Evolutionary conservation across 306 rosid species (phyloP), one percentile per base, ranked within the genome.

Genomic region (Acacia acuminata): DNA sequence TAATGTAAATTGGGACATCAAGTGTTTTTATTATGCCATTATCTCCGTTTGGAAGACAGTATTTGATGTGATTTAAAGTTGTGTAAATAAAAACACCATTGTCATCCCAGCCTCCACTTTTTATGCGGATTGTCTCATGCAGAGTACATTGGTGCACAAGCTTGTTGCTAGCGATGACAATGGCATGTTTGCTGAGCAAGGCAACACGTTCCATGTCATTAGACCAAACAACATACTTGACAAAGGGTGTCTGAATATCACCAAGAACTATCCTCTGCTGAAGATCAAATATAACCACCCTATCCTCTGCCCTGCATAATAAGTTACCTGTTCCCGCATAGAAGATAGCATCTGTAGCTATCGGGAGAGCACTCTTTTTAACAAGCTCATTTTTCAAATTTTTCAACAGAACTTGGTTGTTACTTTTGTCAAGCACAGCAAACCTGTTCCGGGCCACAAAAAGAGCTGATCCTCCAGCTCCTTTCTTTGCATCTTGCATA

Each of bases 31-130:
- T 90, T 82, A 93, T 95, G 79, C 98, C 98, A 87, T 89, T 92
- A 85, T 95, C 98, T 70, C 98, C 98, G 80, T 95, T 95, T 61
- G 97, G 94, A 10, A 95, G 94, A 82, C 97, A 95, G 76, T 95
- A 95, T 76, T 95, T 95, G 58, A 95, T 92, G 86, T 95, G 98
- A 83, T 95, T 95, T 70, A 95, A 81, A 38, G 98, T 95, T 0
- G 98, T 90, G 80, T 95, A 95, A 68, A 95, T 95, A 82, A 95
- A 93, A 80, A 95, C 93, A 55, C 98, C 96, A 71, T 92, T 93
- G 80, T 93, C 98, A 85, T 95, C 98, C 98, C 98, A 95, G 42
- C 92, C 95, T 77, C 98, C 98, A 80, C 97, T 95, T 84, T 95
- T 95, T 20, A 95, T 95, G 67, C 98, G 98, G 76, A 95, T 95